These are phyloP conservation scores for Massarina eburnea DNA, from an alignment of 2,329 filamentous ascomycete species.

Conservation along the genomic window DNA sequence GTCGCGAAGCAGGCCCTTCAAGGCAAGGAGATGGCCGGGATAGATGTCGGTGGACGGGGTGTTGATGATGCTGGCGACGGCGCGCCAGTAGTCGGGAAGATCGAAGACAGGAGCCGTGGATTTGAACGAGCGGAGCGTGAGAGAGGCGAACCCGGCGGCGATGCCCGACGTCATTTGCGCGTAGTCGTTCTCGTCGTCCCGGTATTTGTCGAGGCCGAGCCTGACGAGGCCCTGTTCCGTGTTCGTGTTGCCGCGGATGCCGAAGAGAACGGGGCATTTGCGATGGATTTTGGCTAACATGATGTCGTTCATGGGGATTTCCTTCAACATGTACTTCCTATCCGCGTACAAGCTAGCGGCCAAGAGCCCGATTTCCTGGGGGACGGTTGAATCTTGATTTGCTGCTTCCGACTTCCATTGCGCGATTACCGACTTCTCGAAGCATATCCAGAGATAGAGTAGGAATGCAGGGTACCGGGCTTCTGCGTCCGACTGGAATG, in stretches of 20 bases:
- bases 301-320: constrained; percentile 73
- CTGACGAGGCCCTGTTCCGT: constrained; percentile 51
- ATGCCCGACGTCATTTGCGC: constrained; percentile 81
- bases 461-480: constrained; percentile 48
- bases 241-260: constrained; percentile 73
- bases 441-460: constrained; percentile 74
- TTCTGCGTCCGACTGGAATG: constrained; percentile 28
- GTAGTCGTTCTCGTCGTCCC: constrained; percentile 70
- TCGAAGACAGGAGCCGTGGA: constrained; percentile 70
- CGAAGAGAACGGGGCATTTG: constrained; percentile 82
- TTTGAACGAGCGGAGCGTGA: constrained; percentile 71
- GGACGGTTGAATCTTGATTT: constrained; percentile 47
- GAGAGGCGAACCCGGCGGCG: constrained; percentile 78
- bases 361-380: constrained; percentile 78
- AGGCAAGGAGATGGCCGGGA: constrained; percentile 51
- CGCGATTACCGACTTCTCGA: constrained; percentile 71
- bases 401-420: constrained; percentile 54
- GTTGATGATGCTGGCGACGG: constrained; percentile 75
- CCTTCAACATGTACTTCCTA: constrained; percentile 67
- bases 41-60: constrained; percentile 60
- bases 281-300: constrained; percentile 83
- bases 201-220: constrained; percentile 30
- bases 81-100: constrained; percentile 80
- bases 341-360: constrained; percentile 74
- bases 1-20: constrained; percentile 59